phyloP scores from a whole-genome alignment of 352 stramenopile species.

The Pilasporangium apinafurcum region DNA sequence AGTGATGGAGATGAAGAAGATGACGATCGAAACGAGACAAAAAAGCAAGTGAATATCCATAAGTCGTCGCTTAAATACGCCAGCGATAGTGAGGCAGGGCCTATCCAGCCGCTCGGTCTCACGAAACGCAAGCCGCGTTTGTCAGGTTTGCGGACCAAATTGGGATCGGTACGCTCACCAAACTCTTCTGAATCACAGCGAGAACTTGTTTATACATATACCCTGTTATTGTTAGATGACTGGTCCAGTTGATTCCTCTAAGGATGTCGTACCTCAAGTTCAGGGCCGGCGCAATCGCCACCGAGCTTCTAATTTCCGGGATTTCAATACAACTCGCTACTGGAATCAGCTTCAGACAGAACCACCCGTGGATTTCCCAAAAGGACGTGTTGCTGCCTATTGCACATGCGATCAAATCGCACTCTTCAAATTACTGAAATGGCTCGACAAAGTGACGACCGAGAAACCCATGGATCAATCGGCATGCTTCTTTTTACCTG shows the following conservation, averaged over 20 bases:
- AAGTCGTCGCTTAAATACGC: conserved; percentile 7
- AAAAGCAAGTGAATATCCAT: too few relatives aligned
- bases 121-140: conserved; percentile 24
- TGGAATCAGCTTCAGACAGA: conserved; percentile 25
- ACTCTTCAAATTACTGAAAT: conserved; percentile 72
- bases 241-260: neutral
- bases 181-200: neutral
- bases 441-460: conserved; percentile 30
- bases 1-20: too few relatives aligned
- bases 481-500: conserved; percentile 3
- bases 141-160: conserved; percentile 26
- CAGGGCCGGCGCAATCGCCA: conserved; percentile 11
- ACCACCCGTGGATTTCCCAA: conserved; percentile 26
- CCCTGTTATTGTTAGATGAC: neutral
- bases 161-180: conserved; percentile 8
- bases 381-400: conserved; percentile 53
- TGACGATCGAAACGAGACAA: too few relatives aligned
- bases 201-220: neutral
- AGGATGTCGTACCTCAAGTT: conserved; percentile 9
- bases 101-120: conserved; percentile 10
- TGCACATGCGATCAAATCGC: conserved; percentile 65
- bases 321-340: conserved; percentile 6
- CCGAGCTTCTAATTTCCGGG: conserved; percentile 8
- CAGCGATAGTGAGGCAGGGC: conserved; percentile 1
- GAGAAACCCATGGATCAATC: neutral